Evolutionary conservation across 2,329 filamentous ascomycete genomes (phyloP).

Genomic region (Penicillium sp.): DNA sequence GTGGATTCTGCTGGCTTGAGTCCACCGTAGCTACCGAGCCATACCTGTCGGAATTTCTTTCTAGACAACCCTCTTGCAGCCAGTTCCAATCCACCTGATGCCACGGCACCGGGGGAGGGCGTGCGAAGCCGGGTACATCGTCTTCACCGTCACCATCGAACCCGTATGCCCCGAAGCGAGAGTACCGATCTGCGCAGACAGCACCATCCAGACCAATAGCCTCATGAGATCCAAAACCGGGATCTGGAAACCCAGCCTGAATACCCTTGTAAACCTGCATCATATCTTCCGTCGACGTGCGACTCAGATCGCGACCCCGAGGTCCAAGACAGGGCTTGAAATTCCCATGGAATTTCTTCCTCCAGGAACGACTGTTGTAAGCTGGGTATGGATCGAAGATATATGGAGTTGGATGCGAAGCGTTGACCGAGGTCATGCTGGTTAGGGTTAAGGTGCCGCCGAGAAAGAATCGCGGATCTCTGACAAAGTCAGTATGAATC

Average conservation of each 20-base stretch:
- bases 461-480: constrained; percentile 21
- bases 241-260: constrained; percentile 56
- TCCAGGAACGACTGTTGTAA: constrained; percentile 67
- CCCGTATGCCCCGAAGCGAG: constrained; percentile 64
- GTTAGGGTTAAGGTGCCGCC: constrained; percentile 24
- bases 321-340: constrained; percentile 25
- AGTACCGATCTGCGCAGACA: constrained; percentile 68
- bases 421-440: constrained; percentile 8
- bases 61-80: constrained; percentile 67
- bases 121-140: constrained; percentile 26
- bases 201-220: constrained; percentile 63
- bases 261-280: constrained; percentile 25
- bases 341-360: constrained; percentile 23
- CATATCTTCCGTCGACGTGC: constrained; percentile 25
- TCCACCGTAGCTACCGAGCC: constrained; percentile 30
- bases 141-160: constrained; percentile 32
- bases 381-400: constrained; percentile 71
- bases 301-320: constrained; percentile 23
- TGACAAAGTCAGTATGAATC: background rate
- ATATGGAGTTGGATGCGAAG: constrained; percentile 15
- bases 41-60: constrained; percentile 68
- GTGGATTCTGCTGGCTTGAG: constrained; percentile 12
- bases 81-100: constrained; percentile 68
- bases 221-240: constrained; percentile 65
- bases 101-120: constrained; percentile 50